Evolutionary conservation across 306 rosid species (phyloP), one percentile per base, ranked within the genome.

Genomic region (Quillaja saponaria): DNA sequence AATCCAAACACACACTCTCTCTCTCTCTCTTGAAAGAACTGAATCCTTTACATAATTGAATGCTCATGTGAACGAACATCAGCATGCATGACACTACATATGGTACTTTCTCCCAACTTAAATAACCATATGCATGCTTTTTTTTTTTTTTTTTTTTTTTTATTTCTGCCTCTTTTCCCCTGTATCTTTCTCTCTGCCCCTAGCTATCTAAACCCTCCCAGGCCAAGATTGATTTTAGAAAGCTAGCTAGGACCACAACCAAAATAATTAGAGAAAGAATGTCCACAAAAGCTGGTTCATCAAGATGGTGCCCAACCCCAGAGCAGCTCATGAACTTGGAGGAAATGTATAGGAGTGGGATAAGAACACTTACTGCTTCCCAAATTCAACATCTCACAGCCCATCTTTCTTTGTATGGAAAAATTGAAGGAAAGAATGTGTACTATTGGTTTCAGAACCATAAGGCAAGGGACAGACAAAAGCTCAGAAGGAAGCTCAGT

Each of bases 381-480:
- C 97, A 91, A 73, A 91, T 91, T 57, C 96, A 88, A 58, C 95
- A 88, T 42, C 88, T 91, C 58, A 88, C 96, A 10, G 63, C 85
- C 15, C 96, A 88, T 60, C 96, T 91, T 78, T 87, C 91, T 46
- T 67, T 84, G 56, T 91, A 91, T 71, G 97, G 97, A 0, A 88
- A 84, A 64, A 91, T 91, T 18, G 91, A 87, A 58, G 96, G 97
- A 4, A 91, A 91, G 52, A 91, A 91, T 78, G 97, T 91, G 10
- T 91, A 88, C 69, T 91, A 91, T 72, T 91, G 97, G 97, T 91
- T 91, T 75, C 97, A 91, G 66, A 91, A 91, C 62, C 97, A 91
- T 66, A 91, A 91, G 78, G 97, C 96, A 25, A 85, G 97, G 69
- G 97, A 91, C 57, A 81, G 97, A 28, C 96, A 85, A 64, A 91